phyloP scores from a whole-genome alignment of 176 grass and related monocot species.

The Carex kokanica region DNA sequence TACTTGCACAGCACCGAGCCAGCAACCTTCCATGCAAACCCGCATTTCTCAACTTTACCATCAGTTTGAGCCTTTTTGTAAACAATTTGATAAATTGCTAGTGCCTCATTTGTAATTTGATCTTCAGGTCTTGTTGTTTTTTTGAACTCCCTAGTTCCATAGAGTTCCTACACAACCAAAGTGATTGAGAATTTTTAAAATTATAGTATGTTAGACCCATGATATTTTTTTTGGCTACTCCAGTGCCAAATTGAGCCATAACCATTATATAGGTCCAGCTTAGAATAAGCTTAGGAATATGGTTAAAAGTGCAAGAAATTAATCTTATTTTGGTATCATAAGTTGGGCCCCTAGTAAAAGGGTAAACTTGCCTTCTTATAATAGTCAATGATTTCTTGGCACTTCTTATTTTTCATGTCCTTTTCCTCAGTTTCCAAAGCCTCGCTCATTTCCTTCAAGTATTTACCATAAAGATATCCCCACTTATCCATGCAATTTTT shows the following conservation, averaged over 20 bases:
- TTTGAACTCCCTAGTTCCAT: background rate
- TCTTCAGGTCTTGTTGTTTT: background rate
- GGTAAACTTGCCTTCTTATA: conserved; percentile 26
- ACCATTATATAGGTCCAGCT: background rate
- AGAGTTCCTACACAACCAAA: conserved; percentile 11
- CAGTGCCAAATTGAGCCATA: background rate
- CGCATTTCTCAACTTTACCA: conserved; percentile 1
- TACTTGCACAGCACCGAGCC: background rate
- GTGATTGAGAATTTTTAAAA: background rate
- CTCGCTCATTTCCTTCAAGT: conserved; percentile 18
- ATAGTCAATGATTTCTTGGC: conserved; percentile 11
- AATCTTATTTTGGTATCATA: background rate
- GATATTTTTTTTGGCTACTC: background rate
- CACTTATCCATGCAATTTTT: conserved; percentile 22
- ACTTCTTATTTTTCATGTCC: background rate
- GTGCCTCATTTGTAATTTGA: conserved; percentile 10
- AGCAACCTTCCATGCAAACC: conserved; percentile 22
- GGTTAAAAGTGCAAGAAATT: background rate
- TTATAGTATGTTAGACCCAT: background rate
- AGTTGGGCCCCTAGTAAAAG: background rate
- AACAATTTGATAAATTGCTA: conserved; percentile 16
- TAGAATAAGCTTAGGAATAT: background rate
- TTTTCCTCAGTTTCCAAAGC: conserved; percentile 2
- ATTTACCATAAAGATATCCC: background rate
- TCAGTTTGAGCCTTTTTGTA: background rate